A percentile compares a stretch with the other conserved stretches of the same genome.
Evolutionary conservation across 176 grass and related monocot species (phyloP).

Genomic region (Zea luxurians): DNA sequence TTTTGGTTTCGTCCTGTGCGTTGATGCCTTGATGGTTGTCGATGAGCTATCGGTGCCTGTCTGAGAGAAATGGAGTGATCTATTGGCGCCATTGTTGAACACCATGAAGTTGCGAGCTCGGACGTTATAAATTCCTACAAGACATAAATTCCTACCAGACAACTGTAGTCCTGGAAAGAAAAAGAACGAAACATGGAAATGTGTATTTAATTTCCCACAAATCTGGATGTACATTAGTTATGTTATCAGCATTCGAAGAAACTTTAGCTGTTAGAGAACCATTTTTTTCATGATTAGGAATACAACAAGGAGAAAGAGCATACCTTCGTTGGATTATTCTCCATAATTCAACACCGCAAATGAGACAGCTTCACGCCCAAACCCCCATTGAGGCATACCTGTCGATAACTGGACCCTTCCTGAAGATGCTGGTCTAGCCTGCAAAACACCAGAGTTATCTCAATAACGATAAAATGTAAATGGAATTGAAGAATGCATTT

Average conservation of each 20-base stretch:
- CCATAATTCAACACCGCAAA: conserved; percentile 91
- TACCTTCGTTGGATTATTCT: conserved; percentile 82
- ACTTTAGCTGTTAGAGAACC: not conserved
- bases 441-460: conserved; percentile 9
- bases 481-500: conserved; percentile 17
- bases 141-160: too few relatives aligned
- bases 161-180: too few relatives aligned
- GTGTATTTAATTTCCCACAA: not conserved
- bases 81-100: too few relatives aligned
- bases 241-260: not conserved
- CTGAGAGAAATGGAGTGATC: not conserved
- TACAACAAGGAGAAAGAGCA: conserved; percentile 11
- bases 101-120: too few relatives aligned
- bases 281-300: conserved; percentile 7
- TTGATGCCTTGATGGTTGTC: not conserved
- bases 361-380: conserved; percentile 75
- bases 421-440: conserved; percentile 53
- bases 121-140: too few relatives aligned
- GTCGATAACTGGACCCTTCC: conserved; percentile 80
- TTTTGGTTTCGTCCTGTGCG: not conserved
- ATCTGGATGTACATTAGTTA: not conserved
- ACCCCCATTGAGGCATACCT: conserved; percentile 81
- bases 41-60: not conserved
- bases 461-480: conserved; percentile 4
- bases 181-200: not conserved